Conservation (phyloP, 495 filamentous ascomycete genomes). For the Penicillium paradoxum region DNA sequence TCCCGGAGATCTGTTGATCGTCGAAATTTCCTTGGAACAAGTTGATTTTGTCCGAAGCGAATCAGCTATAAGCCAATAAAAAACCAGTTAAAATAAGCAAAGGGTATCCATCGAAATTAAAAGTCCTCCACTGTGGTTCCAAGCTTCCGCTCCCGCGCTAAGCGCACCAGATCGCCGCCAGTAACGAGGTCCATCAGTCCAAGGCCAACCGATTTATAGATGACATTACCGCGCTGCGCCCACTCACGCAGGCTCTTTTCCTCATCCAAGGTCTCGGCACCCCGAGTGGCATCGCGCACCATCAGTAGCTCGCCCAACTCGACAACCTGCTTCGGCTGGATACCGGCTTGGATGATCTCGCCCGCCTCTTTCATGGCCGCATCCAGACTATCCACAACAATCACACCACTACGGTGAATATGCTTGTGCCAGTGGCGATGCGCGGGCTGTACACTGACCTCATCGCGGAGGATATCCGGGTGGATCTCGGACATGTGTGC, state of each 20-base stretch:
- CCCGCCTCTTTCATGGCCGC: conserved; percentile 81
- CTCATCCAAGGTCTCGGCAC: conserved; percentile 34
- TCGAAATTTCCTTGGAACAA: background rate
- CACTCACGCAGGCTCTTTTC: conserved; percentile 61
- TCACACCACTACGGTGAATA: conserved; percentile 63
- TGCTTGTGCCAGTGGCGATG: conserved; percentile 65
- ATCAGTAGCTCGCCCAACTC: conserved; percentile 85
- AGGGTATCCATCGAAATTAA: conserved; percentile 20
- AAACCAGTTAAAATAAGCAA: background rate
- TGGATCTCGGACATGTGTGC: conserved; percentile 83
- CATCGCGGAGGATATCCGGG: conserved; percentile 64
- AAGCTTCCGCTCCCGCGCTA: conserved; percentile 67
- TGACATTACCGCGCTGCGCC: conserved; percentile 75
- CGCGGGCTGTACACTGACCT: conserved; percentile 49
- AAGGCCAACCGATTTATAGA: conserved; percentile 44
- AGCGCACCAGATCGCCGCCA: conserved; percentile 65
- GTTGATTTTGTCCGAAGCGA: background rate
- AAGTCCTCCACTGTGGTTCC: conserved; percentile 65
- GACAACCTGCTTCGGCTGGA: conserved; percentile 67
- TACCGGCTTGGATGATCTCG: conserved; percentile 75
- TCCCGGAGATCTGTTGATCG: conserved; percentile 2
- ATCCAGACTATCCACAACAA: conserved; percentile 78
- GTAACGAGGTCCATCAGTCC: conserved; percentile 55
- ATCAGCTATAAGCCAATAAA: background rate
- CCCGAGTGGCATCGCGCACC: conserved; percentile 48